Conservation (phyloP, 148 eudicot species). For the Bassia scoparia region DNA sequence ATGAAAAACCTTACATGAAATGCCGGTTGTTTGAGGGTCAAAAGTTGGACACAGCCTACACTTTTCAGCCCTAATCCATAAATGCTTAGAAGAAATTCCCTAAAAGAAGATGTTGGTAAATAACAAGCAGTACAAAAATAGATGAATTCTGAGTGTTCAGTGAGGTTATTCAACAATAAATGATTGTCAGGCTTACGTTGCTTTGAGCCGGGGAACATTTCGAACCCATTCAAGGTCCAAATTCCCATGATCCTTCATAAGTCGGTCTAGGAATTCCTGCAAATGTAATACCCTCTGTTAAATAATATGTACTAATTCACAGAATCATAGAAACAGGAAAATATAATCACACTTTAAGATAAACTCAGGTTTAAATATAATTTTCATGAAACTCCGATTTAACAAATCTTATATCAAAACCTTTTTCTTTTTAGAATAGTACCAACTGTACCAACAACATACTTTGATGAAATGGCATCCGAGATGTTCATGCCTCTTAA, state of each 20-base stretch:
- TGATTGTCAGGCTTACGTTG: slow-evolving; percentile 29
- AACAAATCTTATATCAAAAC: too few species aligned
- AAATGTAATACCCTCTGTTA: too few species aligned
- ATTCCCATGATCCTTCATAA: slow-evolving; percentile 34
- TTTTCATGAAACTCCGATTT: too few species aligned
- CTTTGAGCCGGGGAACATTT: slow-evolving; percentile 27
- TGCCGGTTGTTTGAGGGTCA: slow-evolving; percentile 43
- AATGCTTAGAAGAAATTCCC: slow-evolving; percentile 35
- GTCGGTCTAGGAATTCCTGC: slow-evolving; percentile 33
- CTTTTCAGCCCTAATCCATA: slow-evolving; percentile 43
- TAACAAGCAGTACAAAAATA: not conserved
- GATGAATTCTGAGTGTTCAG: not conserved
- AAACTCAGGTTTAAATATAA: too few species aligned
- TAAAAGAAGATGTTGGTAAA: slow-evolving; percentile 4
- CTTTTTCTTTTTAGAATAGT: too few species aligned
- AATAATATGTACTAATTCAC: too few species aligned
- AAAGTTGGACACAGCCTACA: slow-evolving; percentile 41
- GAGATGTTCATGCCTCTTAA: too few species aligned
- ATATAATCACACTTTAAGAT: too few species aligned
- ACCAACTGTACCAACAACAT: too few species aligned
- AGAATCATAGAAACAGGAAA: too few species aligned
- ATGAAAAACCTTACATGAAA: slow-evolving; percentile 41
- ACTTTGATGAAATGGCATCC: too few species aligned
- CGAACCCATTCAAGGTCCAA: slow-evolving; percentile 53
- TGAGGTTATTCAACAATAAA: not conserved